Evolutionary conservation across 805 yeast genomes (phyloP).

Genomic region (Henningerozyma blattae): DNA sequence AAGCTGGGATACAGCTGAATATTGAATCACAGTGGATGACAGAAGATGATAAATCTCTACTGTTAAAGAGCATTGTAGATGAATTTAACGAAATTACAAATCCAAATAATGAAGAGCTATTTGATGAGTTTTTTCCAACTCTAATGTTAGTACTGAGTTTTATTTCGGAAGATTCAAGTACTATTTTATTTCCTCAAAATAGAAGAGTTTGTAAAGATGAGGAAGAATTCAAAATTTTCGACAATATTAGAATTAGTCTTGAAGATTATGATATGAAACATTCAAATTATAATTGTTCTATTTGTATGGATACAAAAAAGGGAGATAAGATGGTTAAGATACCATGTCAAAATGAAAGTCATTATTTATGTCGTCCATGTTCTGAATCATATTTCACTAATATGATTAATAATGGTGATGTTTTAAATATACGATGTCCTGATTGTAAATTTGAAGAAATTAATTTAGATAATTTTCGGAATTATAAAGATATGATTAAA

Average conservation of each 20-base stretch:
- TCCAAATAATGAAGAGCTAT: slow-evolving; percentile 7
- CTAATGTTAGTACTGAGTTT: slow-evolving; percentile 34
- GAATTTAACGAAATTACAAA: slow-evolving; percentile 26
- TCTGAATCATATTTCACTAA: slow-evolving; percentile 30
- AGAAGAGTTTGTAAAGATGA: slow-evolving; percentile 4
- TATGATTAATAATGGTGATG: slow-evolving; percentile 35
- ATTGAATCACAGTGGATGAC: slow-evolving; percentile 26
- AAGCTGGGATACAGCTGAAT: slow-evolving; percentile 6
- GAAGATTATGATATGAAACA: slow-evolving; percentile 21
- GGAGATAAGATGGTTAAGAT: slow-evolving; percentile 30
- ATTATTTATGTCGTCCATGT: slow-evolving; percentile 38
- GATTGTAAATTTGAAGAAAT: slow-evolving; percentile 26
- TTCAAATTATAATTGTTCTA: slow-evolving; percentile 38
- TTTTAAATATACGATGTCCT: slow-evolving; percentile 46
- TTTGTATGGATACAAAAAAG: slow-evolving; percentile 39
- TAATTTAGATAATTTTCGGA: slow-evolving; percentile 10
- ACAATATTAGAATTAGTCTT: slow-evolving; percentile 15
- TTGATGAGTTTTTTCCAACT: slow-evolving; percentile 21
- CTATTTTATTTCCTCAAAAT: slow-evolving; percentile 6
- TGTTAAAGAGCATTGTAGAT: slow-evolving; percentile 12
- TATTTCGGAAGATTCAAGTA: slow-evolving; percentile 18
- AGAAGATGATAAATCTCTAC: slow-evolving; percentile 3
- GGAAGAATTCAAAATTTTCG: slow-evolving; percentile 10
- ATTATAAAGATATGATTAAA: slow-evolving; percentile 24
- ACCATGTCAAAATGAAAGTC: slow-evolving; percentile 28